These are phyloP conservation scores for Maudiozyma turicensis DNA, from an alignment of 805 yeast genomes.

Conservation along the genomic window DNA sequence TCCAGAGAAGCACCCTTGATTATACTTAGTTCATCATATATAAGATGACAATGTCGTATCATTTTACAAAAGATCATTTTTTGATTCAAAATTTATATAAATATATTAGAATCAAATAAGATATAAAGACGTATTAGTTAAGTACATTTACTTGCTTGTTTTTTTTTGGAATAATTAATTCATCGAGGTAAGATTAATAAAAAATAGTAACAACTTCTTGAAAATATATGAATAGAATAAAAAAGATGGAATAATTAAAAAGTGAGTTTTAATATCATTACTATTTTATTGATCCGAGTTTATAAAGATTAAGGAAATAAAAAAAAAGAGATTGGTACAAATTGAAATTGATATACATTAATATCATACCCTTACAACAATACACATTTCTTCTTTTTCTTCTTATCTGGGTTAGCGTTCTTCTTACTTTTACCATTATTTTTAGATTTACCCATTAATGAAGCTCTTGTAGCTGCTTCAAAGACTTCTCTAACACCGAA, in stretches of 20 bases:
- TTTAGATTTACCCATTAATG: constrained; percentile 42
- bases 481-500: constrained; percentile 90
- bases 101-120: too few relatives aligned
- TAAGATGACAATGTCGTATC: too few relatives aligned
- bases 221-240: background rate
- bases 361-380: constrained; percentile 37
- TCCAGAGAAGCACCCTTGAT: too few relatives aligned
- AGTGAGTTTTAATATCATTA: background rate
- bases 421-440: constrained; percentile 21
- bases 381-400: constrained; percentile 27
- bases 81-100: too few relatives aligned
- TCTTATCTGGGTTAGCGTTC: constrained; percentile 14
- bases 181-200: background rate
- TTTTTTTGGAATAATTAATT: background rate
- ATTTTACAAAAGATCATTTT: too few relatives aligned
- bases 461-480: constrained; percentile 82
- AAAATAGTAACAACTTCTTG: background rate
- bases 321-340: too few relatives aligned
- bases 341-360: background rate
- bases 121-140: too few relatives aligned
- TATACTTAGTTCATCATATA: too few relatives aligned
- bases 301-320: background rate
- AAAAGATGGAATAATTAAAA: too few relatives aligned
- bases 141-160: too few relatives aligned
- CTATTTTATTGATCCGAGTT: background rate